phyloP scores from a whole-genome alignment of 768 basidiomycete genomes.

The Leucosporidium yakuticum region DNA sequence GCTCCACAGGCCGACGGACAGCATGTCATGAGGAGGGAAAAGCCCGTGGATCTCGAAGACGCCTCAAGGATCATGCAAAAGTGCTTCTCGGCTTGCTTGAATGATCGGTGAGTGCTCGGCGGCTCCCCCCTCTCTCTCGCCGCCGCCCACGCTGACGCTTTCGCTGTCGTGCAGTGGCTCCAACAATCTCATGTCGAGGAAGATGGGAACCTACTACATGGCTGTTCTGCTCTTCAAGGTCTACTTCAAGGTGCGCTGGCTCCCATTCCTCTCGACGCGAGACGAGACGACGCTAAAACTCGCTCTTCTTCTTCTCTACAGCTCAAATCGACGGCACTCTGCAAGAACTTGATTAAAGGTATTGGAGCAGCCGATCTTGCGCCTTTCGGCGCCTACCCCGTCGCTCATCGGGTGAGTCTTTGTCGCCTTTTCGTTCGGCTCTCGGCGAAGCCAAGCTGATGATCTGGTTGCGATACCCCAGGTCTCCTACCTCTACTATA shows the following conservation, averaged over 20 bases:
- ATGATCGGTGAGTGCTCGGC: constrained; percentile 56
- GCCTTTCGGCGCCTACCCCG: constrained; percentile 63
- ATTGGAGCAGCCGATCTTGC: constrained; percentile 83
- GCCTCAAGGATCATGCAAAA: constrained; percentile 34
- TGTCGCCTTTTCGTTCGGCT: too few species aligned
- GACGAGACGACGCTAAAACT: background rate
- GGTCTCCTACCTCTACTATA: constrained; percentile 91
- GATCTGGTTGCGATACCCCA: constrained; percentile 40
- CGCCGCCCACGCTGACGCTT: background rate
- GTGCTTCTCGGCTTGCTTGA: constrained; percentile 58
- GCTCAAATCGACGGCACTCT: constrained; percentile 85
- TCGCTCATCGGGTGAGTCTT: constrained; percentile 17
- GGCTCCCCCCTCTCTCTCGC: background rate
- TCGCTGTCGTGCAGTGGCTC: background rate
- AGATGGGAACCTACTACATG: constrained; percentile 89
- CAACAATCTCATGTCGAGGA: constrained; percentile 60
- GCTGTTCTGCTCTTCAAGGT: constrained; percentile 85
- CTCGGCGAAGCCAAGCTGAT: background rate
- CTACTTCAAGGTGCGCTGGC: constrained; percentile 72
- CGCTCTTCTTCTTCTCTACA: constrained; percentile 40
- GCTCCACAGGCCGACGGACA: constrained; percentile 23
- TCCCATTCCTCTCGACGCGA: background rate
- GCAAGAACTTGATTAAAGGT: constrained; percentile 85
- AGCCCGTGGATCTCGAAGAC: constrained; percentile 35
- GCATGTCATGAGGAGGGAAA: constrained; percentile 12